These are phyloP conservation scores for Termitomyces sp. DNA, from an alignment of 768 basidiomycete species.

Conservation along the genomic window DNA sequence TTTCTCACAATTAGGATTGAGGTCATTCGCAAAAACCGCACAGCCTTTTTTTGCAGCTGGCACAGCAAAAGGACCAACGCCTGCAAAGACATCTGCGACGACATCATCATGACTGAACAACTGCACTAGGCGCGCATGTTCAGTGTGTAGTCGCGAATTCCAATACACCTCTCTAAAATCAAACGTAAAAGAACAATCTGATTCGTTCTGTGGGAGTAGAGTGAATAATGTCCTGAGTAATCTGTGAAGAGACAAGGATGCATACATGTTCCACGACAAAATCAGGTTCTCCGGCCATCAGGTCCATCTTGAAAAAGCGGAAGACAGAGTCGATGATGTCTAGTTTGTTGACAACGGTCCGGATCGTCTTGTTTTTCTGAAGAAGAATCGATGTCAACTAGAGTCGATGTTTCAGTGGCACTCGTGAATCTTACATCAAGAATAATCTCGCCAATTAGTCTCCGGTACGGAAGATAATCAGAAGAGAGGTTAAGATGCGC, in stretches of 20 bases:
- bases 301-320: conserved; percentile 94
- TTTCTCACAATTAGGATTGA: conserved; percentile 85
- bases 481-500: conserved; percentile 90
- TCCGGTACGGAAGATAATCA: conserved; percentile 88
- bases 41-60: conserved; percentile 92
- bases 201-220: conserved; percentile 59
- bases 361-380: conserved; percentile 81
- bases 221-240: neutral
- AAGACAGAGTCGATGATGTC: conserved; percentile 81
- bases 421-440: conserved; percentile 62
- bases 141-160: conserved; percentile 92
- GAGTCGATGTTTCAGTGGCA: neutral
- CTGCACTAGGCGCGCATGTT: conserved; percentile 82
- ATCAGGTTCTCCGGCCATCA: conserved; percentile 86
- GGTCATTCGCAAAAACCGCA: conserved; percentile 86
- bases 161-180: conserved; percentile 97
- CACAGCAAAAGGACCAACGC: conserved; percentile 93
- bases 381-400: neutral
- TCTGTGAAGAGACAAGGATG: neutral
- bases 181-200: conserved; percentile 83
- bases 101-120: conserved; percentile 72
- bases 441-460: conserved; percentile 87
- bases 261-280: conserved; percentile 85
- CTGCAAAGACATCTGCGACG: conserved; percentile 92
- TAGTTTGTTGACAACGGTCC: conserved; percentile 94